These are phyloP conservation scores for Funneliformis mosseae DNA, from an alignment of 192 early-diverging fungal species.

Conservation along the genomic window DNA sequence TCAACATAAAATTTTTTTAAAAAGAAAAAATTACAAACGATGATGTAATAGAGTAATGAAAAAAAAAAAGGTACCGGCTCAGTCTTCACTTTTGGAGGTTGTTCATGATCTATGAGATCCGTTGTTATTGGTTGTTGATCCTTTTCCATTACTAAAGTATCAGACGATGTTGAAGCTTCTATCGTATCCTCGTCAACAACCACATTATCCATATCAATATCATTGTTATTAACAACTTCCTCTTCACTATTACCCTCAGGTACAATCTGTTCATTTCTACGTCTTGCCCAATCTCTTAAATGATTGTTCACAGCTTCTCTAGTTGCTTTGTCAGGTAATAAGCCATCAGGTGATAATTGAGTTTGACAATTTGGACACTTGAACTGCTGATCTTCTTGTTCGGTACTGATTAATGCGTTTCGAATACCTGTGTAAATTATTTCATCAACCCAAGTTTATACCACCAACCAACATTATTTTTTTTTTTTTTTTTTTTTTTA, in stretches of 20 bases:
- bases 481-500: neutral
- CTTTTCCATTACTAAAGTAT: constrained; percentile 4
- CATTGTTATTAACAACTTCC: neutral
- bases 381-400: constrained; percentile 52
- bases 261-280: constrained; percentile 20
- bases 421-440: constrained; percentile 43
- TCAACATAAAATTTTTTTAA: neutral
- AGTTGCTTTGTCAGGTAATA: constrained; percentile 52
- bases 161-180: neutral
- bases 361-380: constrained; percentile 60
- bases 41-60: too few species aligned
- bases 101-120: neutral
- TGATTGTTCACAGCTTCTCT: constrained; percentile 57
- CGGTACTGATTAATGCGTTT: constrained; percentile 41
- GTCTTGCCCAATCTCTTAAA: constrained; percentile 49
- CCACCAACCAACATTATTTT: neutral
- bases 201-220: neutral
- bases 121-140: neutral
- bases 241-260: constrained; percentile 25
- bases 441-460: neutral
- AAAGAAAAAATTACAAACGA: neutral
- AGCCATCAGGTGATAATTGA: constrained; percentile 56
- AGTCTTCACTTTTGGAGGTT: neutral
- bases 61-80: neutral
- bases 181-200: neutral